Conservation (phyloP, 2,329 filamentous ascomycete genomes). For the Didymella exigua region DNA sequence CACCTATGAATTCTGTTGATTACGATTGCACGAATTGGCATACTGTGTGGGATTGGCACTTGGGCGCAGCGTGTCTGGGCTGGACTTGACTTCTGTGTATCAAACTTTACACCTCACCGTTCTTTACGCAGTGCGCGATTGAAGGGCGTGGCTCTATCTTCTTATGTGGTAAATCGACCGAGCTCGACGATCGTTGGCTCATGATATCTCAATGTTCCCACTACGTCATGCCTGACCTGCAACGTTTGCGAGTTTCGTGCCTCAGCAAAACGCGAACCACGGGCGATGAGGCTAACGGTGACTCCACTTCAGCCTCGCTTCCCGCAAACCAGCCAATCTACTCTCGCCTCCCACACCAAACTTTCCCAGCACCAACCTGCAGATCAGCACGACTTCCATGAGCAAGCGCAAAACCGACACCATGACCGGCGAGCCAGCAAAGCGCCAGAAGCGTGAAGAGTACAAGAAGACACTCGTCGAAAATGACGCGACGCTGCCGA, state of each 20-base stretch:
- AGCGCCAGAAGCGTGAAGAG: constrained; percentile 55
- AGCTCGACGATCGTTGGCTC: background rate
- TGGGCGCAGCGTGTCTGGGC: constrained; percentile 30
- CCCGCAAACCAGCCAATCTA: constrained; percentile 25
- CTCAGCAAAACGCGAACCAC: constrained; percentile 4
- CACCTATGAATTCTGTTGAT: constrained; percentile 86
- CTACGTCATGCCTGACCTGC: constrained; percentile 7
- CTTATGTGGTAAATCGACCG: constrained; percentile 5
- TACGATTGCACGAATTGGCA: constrained; percentile 36
- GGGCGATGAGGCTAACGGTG: constrained; percentile 33
- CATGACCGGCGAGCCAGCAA: constrained; percentile 47
- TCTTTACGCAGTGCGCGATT: constrained; percentile 39
- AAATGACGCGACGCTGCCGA: constrained; percentile 69
- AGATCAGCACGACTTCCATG: constrained; percentile 14
- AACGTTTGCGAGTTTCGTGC: background rate
- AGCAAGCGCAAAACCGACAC: constrained; percentile 20
- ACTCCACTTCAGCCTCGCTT: constrained; percentile 34
- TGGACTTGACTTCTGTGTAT: constrained; percentile 36
- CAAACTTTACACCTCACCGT: constrained; percentile 28
- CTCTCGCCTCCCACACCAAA: constrained; percentile 20
- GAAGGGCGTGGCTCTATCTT: constrained; percentile 25
- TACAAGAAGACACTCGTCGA: constrained; percentile 48
- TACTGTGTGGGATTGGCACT: constrained; percentile 38
- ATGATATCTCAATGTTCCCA: background rate
- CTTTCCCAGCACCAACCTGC: constrained; percentile 14